phyloP scores from a whole-genome alignment of 768 basidiomycete genomes.

The Leccinum uliginosum region DNA sequence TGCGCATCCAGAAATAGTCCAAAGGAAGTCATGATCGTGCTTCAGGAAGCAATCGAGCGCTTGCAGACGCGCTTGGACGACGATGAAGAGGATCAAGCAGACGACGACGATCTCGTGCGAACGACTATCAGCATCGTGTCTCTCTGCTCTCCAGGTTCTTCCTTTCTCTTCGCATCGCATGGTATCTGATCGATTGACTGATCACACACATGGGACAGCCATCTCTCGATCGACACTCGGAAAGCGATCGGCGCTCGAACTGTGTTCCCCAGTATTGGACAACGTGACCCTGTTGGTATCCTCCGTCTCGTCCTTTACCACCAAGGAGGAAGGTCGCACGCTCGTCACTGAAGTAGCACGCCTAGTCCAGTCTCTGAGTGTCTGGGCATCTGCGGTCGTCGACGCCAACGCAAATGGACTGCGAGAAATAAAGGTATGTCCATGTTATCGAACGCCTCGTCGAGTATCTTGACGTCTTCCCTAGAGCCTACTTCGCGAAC shows the following conservation, averaged over 20 bases:
- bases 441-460: neutral
- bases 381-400: constrained; percentile 13
- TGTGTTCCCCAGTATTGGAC: constrained; percentile 18
- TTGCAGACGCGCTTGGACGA: constrained; percentile 17
- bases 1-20: constrained; percentile 32
- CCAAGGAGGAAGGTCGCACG: constrained; percentile 15
- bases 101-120: constrained; percentile 12
- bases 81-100: constrained; percentile 1
- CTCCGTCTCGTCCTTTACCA: constrained; percentile 12
- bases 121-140: constrained; percentile 12
- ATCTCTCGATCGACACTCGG: constrained; percentile 24
- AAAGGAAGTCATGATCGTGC: constrained; percentile 40
- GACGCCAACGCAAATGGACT: neutral
- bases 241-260: constrained; percentile 20
- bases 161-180: neutral
- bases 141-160: constrained; percentile 23
- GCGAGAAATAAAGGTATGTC: constrained; percentile 20
- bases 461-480: neutral
- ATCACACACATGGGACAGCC: constrained; percentile 13
- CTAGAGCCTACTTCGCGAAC: constrained; percentile 26
- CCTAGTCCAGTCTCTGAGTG: constrained; percentile 12
- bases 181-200: neutral
- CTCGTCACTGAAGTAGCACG: constrained; percentile 17
- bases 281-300: constrained; percentile 11
- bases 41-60: constrained; percentile 37